phyloP scores from a whole-genome alignment of 2,329 filamentous ascomycete genomes.

The Claviceps sp. region DNA sequence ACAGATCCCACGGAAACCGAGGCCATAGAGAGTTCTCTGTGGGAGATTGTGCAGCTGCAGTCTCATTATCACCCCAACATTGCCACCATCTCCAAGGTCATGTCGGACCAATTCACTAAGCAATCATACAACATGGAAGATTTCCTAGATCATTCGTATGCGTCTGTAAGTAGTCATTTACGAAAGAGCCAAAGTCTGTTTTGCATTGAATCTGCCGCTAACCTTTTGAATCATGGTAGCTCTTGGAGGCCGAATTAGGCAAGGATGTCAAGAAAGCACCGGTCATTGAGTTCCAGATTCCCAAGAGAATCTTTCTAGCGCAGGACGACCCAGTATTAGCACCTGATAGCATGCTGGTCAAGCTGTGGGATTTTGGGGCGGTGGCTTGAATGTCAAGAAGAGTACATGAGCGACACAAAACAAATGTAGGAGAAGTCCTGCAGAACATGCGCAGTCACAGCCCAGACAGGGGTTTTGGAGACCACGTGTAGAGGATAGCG shows the following conservation, averaged over 20 bases:
- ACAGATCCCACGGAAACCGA: slow-evolving; percentile 70
- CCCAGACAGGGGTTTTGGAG: not conserved
- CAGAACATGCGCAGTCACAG: too few species aligned
- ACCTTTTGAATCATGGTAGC: slow-evolving; percentile 27
- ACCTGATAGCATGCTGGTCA: slow-evolving; percentile 43
- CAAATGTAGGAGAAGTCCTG: not conserved
- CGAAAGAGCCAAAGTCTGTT: not conserved
- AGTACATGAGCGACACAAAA: not conserved
- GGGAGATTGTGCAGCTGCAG: slow-evolving; percentile 87
- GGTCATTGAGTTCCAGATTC: slow-evolving; percentile 88
- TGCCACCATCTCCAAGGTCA: slow-evolving; percentile 81
- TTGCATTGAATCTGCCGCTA: not conserved
- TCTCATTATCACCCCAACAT: slow-evolving; percentile 96
- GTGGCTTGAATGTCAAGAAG: not conserved
- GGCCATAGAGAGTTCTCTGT: slow-evolving; percentile 85
- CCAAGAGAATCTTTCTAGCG: slow-evolving; percentile 61
- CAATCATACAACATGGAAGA: slow-evolving; percentile 91
- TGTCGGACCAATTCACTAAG: slow-evolving; percentile 96
- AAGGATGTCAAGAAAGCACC: slow-evolving; percentile 78
- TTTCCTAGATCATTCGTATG: slow-evolving; percentile 90
- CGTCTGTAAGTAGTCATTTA: slow-evolving; percentile 45
- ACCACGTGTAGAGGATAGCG: not conserved
- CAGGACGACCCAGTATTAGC: slow-evolving; percentile 33
- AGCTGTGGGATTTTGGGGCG: slow-evolving; percentile 44
- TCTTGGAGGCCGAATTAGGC: slow-evolving; percentile 71